phyloP scores from a whole-genome alignment of 768 basidiomycete species.

The Kwoniella botswanensis region DNA sequence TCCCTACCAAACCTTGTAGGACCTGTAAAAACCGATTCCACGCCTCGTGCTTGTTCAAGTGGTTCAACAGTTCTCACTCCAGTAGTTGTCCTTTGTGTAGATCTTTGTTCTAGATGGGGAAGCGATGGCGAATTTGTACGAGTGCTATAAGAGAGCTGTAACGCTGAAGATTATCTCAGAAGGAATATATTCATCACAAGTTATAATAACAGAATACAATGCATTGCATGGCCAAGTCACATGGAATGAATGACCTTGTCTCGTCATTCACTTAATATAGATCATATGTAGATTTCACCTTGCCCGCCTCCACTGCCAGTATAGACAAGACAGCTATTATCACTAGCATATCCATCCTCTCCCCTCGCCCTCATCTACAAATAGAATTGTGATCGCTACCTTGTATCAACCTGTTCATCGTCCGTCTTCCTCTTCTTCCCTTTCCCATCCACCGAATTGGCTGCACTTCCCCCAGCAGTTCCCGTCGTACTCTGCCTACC shows the following conservation, averaged over 20 bases:
- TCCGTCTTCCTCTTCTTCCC: conserved; percentile 24
- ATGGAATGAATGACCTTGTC: neutral
- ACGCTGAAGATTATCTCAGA: neutral
- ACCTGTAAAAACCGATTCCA: conserved; percentile 96
- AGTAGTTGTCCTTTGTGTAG: conserved; percentile 91
- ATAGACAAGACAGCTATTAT: too few species aligned
- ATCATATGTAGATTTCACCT: neutral
- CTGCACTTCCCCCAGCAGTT: neutral
- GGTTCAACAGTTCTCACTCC: conserved; percentile 65
- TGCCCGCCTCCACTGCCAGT: too few species aligned
- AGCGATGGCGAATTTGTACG: too few species aligned
- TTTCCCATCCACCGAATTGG: conserved; percentile 12
- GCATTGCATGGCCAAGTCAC: neutral
- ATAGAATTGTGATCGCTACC: neutral
- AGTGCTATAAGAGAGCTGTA: neutral
- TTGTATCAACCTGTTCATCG: neutral
- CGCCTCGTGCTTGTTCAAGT: conserved; percentile 85
- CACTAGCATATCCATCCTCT: too few species aligned
- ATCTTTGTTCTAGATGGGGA: conserved; percentile 59
- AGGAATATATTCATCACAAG: neutral
- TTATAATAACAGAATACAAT: conserved; percentile 1
- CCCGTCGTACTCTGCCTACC: conserved; percentile 6
- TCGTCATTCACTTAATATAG: neutral
- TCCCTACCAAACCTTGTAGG: conserved; percentile 88
- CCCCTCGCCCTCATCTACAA: neutral